Percentiles rank a stretch among this genome's conserved stretches.
Conservation (phyloP, 164 flowering plant genomes). For the Berberis thunbergii region DNA sequence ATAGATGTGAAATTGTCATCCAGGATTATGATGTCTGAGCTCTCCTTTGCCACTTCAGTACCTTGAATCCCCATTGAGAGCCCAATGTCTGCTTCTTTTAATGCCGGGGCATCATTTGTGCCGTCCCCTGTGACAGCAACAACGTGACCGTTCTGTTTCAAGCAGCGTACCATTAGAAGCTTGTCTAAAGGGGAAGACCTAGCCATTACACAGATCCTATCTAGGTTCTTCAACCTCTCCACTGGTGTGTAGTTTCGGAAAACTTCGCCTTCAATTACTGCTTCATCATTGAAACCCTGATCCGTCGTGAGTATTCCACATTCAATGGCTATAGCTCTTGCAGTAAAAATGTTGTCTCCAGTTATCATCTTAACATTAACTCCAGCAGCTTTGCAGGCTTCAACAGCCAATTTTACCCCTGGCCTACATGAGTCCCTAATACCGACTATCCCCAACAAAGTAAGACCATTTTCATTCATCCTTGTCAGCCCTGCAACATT, state of each 20-base stretch:
- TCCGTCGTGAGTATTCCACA: constrained; percentile 41
- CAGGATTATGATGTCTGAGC: constrained; percentile 55
- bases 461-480: constrained; percentile 28
- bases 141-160: constrained; percentile 54
- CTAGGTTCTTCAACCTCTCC: constrained; percentile 37
- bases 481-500: background rate
- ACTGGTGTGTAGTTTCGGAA: constrained; percentile 37
- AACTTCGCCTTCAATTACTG: constrained; percentile 41
- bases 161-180: constrained; percentile 50
- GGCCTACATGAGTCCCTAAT: constrained; percentile 55
- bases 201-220: constrained; percentile 54
- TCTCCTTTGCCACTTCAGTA: constrained; percentile 65
- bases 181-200: constrained; percentile 66
- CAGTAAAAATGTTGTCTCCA: constrained; percentile 57
- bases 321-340: constrained; percentile 54
- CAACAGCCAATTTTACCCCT: constrained; percentile 43
- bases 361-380: constrained; percentile 56
- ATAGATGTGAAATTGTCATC: constrained; percentile 57
- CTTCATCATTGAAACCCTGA: constrained; percentile 14
- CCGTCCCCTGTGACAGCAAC: constrained; percentile 76
- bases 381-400: constrained; percentile 41
- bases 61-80: constrained; percentile 69
- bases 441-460: constrained; percentile 41
- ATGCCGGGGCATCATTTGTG: constrained; percentile 55
- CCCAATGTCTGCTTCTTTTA: constrained; percentile 55